Percentiles rank a stretch among this genome's conserved stretches.
These are phyloP conservation scores for Osmanthus fragrans DNA, from an alignment of 257 asterid species.

Conservation along the genomic window DNA sequence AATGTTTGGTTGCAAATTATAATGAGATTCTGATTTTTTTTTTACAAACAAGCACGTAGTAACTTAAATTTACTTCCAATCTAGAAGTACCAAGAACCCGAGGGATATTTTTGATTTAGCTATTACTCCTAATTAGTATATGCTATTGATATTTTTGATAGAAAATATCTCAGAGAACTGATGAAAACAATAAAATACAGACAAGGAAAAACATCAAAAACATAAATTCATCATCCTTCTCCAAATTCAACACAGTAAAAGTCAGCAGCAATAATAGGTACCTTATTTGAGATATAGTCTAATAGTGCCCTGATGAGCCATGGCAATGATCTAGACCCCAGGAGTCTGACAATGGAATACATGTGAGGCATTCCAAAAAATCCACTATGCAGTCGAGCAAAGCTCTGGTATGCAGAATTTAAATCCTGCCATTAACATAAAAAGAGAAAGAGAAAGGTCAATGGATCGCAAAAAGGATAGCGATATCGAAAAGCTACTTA, in stretches of 20 bases:
- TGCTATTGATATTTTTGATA: background rate
- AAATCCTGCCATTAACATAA: conserved; percentile 58
- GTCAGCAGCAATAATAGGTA: conserved; percentile 29
- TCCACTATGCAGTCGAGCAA: conserved; percentile 86
- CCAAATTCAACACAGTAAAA: conserved; percentile 4
- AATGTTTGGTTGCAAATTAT: no score
- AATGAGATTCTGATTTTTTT: no score
- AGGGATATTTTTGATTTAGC: background rate
- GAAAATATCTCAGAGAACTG: conserved; percentile 2
- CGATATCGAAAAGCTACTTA: conserved; percentile 6
- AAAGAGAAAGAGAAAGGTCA: conserved; percentile 14
- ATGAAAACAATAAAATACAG: conserved; percentile 7
- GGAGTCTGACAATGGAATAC: conserved; percentile 78
- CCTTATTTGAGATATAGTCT: conserved; percentile 94
- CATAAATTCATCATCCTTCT: conserved; percentile 1
- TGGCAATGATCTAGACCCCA: conserved; percentile 95
- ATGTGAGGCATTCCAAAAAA: conserved; percentile 97
- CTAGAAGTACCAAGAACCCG: background rate
- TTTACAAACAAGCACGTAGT: background rate
- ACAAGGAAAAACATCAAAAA: conserved; percentile 10
- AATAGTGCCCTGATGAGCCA: conserved; percentile 96
- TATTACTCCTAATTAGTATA: background rate
- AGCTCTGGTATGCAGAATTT: conserved; percentile 93
- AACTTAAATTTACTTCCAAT: background rate
- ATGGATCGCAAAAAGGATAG: conserved; percentile 10